These are phyloP conservation scores for Xylaria sp. DNA, from an alignment of 2,329 filamentous ascomycete species.

Conservation along the genomic window DNA sequence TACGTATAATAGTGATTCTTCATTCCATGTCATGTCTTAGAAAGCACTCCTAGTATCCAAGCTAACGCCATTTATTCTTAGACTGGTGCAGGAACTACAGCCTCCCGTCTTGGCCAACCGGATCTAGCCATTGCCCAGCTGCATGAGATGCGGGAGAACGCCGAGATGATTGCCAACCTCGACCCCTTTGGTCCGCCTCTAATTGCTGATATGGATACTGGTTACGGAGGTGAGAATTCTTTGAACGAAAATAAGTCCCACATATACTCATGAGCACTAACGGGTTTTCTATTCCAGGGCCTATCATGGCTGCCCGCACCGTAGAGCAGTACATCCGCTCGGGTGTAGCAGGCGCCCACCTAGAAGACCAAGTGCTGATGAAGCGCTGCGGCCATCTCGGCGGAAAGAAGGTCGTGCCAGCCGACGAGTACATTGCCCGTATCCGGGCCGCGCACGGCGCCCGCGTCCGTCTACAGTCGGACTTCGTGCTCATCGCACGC, in stretches of 20 bases:
- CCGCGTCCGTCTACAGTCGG: constrained; percentile 59
- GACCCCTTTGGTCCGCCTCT: constrained; percentile 58
- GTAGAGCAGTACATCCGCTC: constrained; percentile 64
- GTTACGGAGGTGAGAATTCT: constrained; percentile 60
- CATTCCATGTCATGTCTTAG: background rate
- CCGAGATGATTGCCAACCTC: constrained; percentile 64
- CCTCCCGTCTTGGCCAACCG: constrained; percentile 64
- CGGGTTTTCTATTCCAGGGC: constrained; percentile 44
- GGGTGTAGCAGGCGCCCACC: constrained; percentile 58
- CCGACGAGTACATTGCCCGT: constrained; percentile 62
- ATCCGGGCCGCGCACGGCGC: constrained; percentile 67
- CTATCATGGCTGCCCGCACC: constrained; percentile 53
- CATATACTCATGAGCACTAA: constrained; percentile 25
- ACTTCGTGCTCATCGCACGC: constrained; percentile 73
- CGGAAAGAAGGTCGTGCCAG: constrained; percentile 68
- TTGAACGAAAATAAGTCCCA: background rate
- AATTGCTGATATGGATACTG: constrained; percentile 66
- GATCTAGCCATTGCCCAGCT: constrained; percentile 63
- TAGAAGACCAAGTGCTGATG: constrained; percentile 59
- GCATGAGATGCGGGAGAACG: constrained; percentile 64
- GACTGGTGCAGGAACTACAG: constrained; percentile 63
- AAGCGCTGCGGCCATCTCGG: constrained; percentile 74
- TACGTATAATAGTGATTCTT: constrained; percentile 41
- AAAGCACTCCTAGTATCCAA: background rate
- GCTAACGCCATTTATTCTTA: constrained; percentile 42